A percentile compares a stretch with the other conserved stretches of the same genome.
phyloP scores from a whole-genome alignment of 2,329 filamentous ascomycete species.

The Calycina herbarum region DNA sequence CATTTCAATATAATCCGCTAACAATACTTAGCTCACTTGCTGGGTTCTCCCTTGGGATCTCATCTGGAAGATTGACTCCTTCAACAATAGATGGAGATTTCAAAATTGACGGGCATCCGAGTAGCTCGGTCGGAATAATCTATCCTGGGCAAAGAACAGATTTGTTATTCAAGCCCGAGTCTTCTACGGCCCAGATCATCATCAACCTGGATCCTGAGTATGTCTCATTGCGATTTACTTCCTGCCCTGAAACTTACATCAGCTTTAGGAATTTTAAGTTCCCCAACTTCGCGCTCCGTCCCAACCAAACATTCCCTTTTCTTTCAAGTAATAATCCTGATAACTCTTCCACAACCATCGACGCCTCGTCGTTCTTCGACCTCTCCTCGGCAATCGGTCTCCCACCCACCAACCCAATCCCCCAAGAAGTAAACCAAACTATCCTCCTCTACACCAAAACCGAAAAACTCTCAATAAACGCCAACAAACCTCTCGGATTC shows the following conservation, averaged over 20 bases:
- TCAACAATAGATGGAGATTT: constrained; percentile 43
- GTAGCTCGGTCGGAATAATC: constrained; percentile 39
- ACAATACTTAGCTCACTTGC: constrained; percentile 22
- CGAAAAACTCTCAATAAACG: constrained; percentile 44
- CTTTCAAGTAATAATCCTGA: not conserved
- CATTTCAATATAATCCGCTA: constrained; percentile 2
- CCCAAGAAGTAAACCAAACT: constrained; percentile 38
- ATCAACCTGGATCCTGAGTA: constrained; percentile 41
- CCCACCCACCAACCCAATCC: not conserved
- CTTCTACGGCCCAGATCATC: constrained; percentile 16
- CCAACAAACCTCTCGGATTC: constrained; percentile 46
- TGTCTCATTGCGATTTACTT: not conserved
- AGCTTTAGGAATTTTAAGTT: constrained; percentile 44
- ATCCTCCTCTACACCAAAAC: constrained; percentile 49
- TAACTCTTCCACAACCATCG: not conserved
- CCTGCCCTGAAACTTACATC: not conserved
- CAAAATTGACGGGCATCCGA: constrained; percentile 26
- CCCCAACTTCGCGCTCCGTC: constrained; percentile 44
- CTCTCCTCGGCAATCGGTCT: constrained; percentile 25
- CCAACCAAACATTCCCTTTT: constrained; percentile 41
- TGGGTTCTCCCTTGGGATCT: constrained; percentile 22
- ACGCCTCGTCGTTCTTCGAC: constrained; percentile 18
- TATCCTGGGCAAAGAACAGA: constrained; percentile 47
- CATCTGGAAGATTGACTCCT: constrained; percentile 19
- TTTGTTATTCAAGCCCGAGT: constrained; percentile 17